Evolutionary conservation across 2,329 filamentous ascomycete genomes (phyloP).

Genomic region (Neonectria sp.): DNA sequence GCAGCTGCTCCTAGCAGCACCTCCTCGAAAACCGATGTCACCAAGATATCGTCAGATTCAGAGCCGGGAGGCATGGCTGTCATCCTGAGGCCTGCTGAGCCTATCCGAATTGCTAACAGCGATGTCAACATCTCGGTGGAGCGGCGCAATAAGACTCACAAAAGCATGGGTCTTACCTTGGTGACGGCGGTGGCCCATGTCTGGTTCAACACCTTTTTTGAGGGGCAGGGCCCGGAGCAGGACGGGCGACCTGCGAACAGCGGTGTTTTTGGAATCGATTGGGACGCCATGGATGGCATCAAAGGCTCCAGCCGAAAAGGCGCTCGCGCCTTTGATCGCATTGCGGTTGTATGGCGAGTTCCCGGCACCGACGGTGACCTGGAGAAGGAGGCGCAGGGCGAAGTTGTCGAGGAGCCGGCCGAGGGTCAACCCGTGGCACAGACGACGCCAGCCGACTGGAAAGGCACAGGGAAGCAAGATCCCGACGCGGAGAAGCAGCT

Average conservation of each 20-base stretch:
- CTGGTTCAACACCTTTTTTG: slow-evolving; percentile 97
- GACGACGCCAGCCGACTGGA: slow-evolving; percentile 81
- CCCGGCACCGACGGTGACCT: slow-evolving; percentile 48
- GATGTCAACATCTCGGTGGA: slow-evolving; percentile 95
- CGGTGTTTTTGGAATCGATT: slow-evolving; percentile 73
- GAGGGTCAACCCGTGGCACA: slow-evolving; percentile 80
- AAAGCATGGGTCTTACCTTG: slow-evolving; percentile 86
- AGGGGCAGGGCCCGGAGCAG: slow-evolving; percentile 82
- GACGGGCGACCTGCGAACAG: slow-evolving; percentile 76
- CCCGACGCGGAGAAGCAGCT: slow-evolving; percentile 70
- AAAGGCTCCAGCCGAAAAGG: slow-evolving; percentile 91
- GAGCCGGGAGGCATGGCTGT: slow-evolving; percentile 79
- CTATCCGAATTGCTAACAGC: slow-evolving; percentile 81
- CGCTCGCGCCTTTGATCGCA: slow-evolving; percentile 82
- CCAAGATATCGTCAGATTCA: slow-evolving; percentile 51
- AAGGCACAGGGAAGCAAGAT: slow-evolving; percentile 66
- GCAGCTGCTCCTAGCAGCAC: slow-evolving; percentile 25
- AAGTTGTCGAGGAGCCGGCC: slow-evolving; percentile 72
- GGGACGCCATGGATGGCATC: slow-evolving; percentile 89
- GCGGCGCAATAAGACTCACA: slow-evolving; percentile 83
- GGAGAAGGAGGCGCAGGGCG: slow-evolving; percentile 66
- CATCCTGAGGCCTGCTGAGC: slow-evolving; percentile 80
- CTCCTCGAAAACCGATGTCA: slow-evolving; percentile 37
- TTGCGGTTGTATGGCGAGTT: slow-evolving; percentile 87
- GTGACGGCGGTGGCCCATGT: slow-evolving; percentile 94